A percentile compares a stretch with the other conserved stretches of the same genome.
Evolutionary conservation across 148 eudicot species (phyloP).

Genomic region (Suaeda aralocaspica): DNA sequence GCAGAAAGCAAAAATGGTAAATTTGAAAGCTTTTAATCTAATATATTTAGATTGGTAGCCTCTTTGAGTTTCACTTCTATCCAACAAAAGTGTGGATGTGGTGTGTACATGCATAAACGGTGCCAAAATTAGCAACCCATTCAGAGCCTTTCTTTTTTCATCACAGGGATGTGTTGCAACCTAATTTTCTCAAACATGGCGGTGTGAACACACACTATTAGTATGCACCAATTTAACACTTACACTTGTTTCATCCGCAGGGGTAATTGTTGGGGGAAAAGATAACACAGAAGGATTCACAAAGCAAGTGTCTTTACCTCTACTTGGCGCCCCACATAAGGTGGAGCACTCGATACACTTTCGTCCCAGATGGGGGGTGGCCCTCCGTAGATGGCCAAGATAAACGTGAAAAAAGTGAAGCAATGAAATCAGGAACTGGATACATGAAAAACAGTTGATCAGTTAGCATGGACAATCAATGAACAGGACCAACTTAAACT

Average conservation of each 20-base stretch:
- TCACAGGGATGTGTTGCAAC: too few relatives aligned
- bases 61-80: background rate
- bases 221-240: too few relatives aligned
- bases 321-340: slow-evolving; percentile 54
- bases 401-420: slow-evolving; percentile 71
- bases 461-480: background rate
- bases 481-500: background rate
- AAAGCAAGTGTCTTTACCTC: slow-evolving; percentile 54
- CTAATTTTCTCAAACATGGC: too few relatives aligned
- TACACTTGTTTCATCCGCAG: background rate
- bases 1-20: slow-evolving; percentile 27
- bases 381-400: slow-evolving; percentile 62
- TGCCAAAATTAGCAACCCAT: too few relatives aligned
- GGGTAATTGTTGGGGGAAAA: background rate
- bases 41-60: background rate
- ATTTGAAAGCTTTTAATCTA: too few relatives aligned
- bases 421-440: slow-evolving; percentile 77
- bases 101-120: too few relatives aligned
- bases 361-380: slow-evolving; percentile 50
- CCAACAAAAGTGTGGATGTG: too few relatives aligned
- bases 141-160: too few relatives aligned
- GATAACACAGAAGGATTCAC: background rate
- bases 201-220: too few relatives aligned
- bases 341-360: slow-evolving; percentile 46
- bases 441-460: slow-evolving; percentile 11